These are phyloP conservation scores for Mycosphaerella sp. DNA, from an alignment of 2,329 filamentous ascomycete species.

Conservation along the genomic window DNA sequence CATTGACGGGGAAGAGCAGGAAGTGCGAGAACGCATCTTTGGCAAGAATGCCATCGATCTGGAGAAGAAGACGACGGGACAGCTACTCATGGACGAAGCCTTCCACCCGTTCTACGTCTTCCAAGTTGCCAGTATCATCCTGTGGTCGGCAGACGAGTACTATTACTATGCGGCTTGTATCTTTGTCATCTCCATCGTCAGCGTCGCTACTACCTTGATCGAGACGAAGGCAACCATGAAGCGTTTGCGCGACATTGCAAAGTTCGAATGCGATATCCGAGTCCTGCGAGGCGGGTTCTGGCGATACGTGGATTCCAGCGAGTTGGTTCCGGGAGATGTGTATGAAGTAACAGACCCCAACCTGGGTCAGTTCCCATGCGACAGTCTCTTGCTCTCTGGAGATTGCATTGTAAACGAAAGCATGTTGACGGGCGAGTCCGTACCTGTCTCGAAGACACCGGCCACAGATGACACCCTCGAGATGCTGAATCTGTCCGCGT, in stretches of 20 bases:
- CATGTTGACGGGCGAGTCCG: constrained; percentile 96
- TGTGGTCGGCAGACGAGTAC: constrained; percentile 95
- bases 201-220: constrained; percentile 79
- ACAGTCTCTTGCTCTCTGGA: constrained; percentile 82
- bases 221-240: constrained; percentile 92
- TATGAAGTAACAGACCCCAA: constrained; percentile 96
- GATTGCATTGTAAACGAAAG: constrained; percentile 99
- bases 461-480: constrained; percentile 73
- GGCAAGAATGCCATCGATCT: constrained; percentile 89
- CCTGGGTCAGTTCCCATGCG: constrained; percentile 79
- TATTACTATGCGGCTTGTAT: constrained; percentile 98
- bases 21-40: constrained; percentile 76
- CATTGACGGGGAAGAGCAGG: constrained; percentile 82
- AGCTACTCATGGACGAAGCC: constrained; percentile 86
- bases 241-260: constrained; percentile 81
- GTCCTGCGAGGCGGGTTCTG: constrained; percentile 94
- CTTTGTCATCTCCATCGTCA: constrained; percentile 87
- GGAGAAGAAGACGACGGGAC: constrained; percentile 74
- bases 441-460: constrained; percentile 88
- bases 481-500: constrained; percentile 68
- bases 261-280: constrained; percentile 90
- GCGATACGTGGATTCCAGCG: constrained; percentile 77
- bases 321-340: constrained; percentile 90
- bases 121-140: constrained; percentile 83
- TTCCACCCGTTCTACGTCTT: constrained; percentile 99